Conservation (phyloP, 495 filamentous ascomycete genomes). For the Friedmanniomyces simplex region DNA sequence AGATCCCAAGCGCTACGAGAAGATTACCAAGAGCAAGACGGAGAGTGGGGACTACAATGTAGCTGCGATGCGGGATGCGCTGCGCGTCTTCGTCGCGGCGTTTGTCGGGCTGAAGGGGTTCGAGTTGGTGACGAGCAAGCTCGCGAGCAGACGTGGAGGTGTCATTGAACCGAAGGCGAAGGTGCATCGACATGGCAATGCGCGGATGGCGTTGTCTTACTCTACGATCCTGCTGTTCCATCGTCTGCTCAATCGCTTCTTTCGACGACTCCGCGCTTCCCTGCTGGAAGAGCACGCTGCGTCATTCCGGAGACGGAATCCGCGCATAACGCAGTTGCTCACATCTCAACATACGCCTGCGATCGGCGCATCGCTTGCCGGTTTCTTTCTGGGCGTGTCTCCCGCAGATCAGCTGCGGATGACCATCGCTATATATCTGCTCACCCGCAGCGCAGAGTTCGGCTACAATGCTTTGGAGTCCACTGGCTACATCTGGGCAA, state of each 20-base stretch:
- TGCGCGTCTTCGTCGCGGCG: slow-evolving; percentile 66
- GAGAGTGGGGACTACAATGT: slow-evolving; percentile 60
- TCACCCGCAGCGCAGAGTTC: slow-evolving; percentile 74
- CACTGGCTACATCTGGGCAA: slow-evolving; percentile 63
- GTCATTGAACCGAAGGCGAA: slow-evolving; percentile 17
- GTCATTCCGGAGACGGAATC: slow-evolving; percentile 75
- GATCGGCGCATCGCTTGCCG: slow-evolving; percentile 76
- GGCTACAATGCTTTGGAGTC: slow-evolving; percentile 74
- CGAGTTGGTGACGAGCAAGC: slow-evolving; percentile 40
- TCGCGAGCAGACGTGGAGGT: slow-evolving; percentile 25
- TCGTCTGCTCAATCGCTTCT: slow-evolving; percentile 81
- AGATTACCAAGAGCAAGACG: slow-evolving; percentile 35
- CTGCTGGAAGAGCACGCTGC: slow-evolving; percentile 59
- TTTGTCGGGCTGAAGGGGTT: slow-evolving; percentile 59
- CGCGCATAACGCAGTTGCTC: slow-evolving; percentile 57
- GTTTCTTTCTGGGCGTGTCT: slow-evolving; percentile 67
- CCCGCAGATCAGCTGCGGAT: slow-evolving; percentile 68
- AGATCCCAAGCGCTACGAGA: slow-evolving; percentile 43
- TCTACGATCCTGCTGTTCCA: slow-evolving; percentile 80
- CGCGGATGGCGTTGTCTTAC: slow-evolving; percentile 56
- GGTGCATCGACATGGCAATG: neutral
- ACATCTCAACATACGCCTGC: slow-evolving; percentile 77
- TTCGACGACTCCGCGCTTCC: slow-evolving; percentile 65
- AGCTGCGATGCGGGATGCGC: slow-evolving; percentile 61
- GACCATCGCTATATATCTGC: slow-evolving; percentile 66